Evolutionary conservation across 345 rosid species (phyloP).

Genomic region (Salix suchowensis): DNA sequence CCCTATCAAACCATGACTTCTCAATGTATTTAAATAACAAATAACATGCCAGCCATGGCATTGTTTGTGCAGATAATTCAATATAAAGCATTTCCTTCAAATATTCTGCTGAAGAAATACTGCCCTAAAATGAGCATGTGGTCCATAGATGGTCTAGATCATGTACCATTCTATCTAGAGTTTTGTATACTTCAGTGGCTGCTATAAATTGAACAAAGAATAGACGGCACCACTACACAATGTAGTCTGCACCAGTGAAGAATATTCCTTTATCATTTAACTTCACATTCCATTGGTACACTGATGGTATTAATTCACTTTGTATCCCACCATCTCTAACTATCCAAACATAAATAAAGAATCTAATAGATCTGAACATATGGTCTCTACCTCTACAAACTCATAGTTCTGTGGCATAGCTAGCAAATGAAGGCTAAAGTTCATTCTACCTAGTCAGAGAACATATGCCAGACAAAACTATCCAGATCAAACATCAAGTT

Average conservation of each 20-base stretch:
- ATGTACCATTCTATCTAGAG: too few relatives aligned
- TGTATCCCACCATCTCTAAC: background rate
- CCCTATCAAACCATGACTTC: too few relatives aligned
- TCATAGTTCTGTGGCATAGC: background rate
- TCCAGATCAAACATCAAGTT: background rate
- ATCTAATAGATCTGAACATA: background rate
- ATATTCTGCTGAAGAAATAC: too few relatives aligned
- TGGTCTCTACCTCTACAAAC: background rate
- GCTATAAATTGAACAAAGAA: background rate
- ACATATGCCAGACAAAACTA: background rate
- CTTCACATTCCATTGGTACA: background rate
- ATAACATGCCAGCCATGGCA: too few relatives aligned
- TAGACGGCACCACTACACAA: background rate
- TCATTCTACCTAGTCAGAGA: too few relatives aligned
- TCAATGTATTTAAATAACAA: too few relatives aligned
- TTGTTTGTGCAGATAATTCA: too few relatives aligned
- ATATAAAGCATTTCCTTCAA: too few relatives aligned
- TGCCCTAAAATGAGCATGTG: too few relatives aligned
- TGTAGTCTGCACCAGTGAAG: background rate
- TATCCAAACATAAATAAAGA: background rate
- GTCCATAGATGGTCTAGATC: too few relatives aligned
- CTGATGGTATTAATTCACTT: background rate
- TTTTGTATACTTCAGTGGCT: background rate
- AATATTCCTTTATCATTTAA: background rate
- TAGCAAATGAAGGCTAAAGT: background rate